Percentiles rank a stretch among this genome's conserved stretches.
Evolutionary conservation across 2,329 filamentous ascomycete genomes (phyloP).

Genomic region (Penicillium occitanis): DNA sequence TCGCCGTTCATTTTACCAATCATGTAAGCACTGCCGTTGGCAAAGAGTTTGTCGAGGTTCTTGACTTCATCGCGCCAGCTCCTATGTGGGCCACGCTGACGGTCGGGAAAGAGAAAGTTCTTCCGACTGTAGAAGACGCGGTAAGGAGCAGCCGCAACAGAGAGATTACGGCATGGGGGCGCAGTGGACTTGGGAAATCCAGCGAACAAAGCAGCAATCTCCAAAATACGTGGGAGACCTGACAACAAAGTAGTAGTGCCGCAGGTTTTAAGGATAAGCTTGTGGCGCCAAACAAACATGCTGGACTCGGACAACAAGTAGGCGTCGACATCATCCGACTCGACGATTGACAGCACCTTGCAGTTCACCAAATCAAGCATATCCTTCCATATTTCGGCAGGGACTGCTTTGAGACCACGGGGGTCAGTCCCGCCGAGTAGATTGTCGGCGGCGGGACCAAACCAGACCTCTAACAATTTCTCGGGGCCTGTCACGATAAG

Average conservation of each 20-base stretch:
- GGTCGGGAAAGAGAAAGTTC: conserved; percentile 95
- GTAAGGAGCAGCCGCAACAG: conserved; percentile 80
- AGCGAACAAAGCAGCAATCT: conserved; percentile 82
- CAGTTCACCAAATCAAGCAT: conserved; percentile 99
- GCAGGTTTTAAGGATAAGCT: conserved; percentile 97
- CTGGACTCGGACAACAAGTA: conserved; percentile 97
- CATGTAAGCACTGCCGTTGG: conserved; percentile 95
- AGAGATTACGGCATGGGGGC: conserved; percentile 63
- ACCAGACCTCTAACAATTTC: conserved; percentile 98
- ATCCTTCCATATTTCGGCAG: conserved; percentile 82
- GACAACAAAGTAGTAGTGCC: conserved; percentile 92
- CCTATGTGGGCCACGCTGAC: conserved; percentile 88
- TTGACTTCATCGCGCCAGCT: conserved; percentile 98
- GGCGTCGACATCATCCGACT: conserved; percentile 91
- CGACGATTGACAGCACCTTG: conserved; percentile 92
- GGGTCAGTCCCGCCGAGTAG: conserved; percentile 70
- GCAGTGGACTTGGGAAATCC: conserved; percentile 84
- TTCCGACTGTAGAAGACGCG: conserved; percentile 98
- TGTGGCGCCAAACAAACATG: conserved; percentile 99
- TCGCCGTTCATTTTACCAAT: conserved; percentile 99
- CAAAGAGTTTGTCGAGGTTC: conserved; percentile 87
- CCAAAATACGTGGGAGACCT: conserved; percentile 84
- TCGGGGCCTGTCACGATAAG: conserved; percentile 66
- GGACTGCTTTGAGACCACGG: conserved; percentile 80
- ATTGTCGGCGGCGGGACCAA: conserved; percentile 73